Conservation (phyloP, 1,284 basidiomycete genomes). For the Rhodotorula sp. region DNA sequence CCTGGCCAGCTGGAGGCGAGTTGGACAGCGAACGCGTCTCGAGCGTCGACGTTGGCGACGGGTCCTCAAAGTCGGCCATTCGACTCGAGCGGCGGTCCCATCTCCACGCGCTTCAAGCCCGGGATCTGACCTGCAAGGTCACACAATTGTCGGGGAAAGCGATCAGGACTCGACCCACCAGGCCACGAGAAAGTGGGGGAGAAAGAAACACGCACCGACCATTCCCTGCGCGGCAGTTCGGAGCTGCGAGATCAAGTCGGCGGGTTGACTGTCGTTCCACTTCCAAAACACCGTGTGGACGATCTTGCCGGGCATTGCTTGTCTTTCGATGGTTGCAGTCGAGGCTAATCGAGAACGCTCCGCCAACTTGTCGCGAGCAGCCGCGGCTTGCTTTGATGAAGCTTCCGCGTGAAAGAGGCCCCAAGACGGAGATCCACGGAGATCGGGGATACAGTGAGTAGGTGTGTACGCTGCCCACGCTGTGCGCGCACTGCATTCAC, state of each 20-base stretch:
- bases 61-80: background rate
- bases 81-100: slow-evolving; percentile 12
- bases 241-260: background rate
- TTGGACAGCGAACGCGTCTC: background rate
- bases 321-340: background rate
- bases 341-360: too few species aligned
- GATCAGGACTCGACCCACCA: too few species aligned
- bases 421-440: too few species aligned
- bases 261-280: slow-evolving; percentile 10
- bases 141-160: too few species aligned
- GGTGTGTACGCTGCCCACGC: too few species aligned
- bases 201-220: slow-evolving; percentile 17
- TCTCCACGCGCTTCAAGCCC: slow-evolving; percentile 8
- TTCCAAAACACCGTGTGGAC: slow-evolving; percentile 23
- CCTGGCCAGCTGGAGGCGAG: too few species aligned
- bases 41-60: background rate
- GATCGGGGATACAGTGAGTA: too few species aligned
- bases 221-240: slow-evolving; percentile 8
- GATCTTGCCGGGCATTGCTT: slow-evolving; percentile 14
- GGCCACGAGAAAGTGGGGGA: background rate
- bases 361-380: background rate
- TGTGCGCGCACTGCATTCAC: too few species aligned
- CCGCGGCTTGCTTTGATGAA: background rate
- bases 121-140: slow-evolving; percentile 13
- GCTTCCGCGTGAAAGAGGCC: too few species aligned